A percentile compares a stretch with the other conserved stretches of the same genome.
These are phyloP conservation scores for Ascocoryne sarcoides DNA, from an alignment of 2,329 filamentous ascomycete genomes.

Conservation along the genomic window DNA sequence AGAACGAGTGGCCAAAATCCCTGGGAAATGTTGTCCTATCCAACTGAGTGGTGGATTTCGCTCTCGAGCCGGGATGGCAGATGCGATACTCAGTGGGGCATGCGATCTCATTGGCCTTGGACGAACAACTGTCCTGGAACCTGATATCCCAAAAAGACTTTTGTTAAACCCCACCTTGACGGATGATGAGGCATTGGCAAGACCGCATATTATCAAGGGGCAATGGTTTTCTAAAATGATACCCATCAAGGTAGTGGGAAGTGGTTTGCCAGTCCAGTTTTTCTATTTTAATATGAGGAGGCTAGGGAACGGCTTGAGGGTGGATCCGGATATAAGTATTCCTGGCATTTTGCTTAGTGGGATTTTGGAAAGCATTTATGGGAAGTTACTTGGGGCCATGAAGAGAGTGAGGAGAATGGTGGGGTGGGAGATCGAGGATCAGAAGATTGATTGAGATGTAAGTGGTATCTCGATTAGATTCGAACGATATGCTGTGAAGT, in stretches of 20 bases:
- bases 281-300: constrained; percentile 30
- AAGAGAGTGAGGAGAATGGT: too few relatives aligned
- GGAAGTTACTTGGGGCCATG: too few relatives aligned
- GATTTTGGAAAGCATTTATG: background rate
- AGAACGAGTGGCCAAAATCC: constrained; percentile 5
- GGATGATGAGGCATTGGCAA: constrained; percentile 21
- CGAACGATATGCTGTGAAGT: too few relatives aligned
- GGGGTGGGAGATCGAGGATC: background rate
- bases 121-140: constrained; percentile 7
- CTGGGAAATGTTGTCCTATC: constrained; percentile 4
- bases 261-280: constrained; percentile 27
- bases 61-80: constrained; percentile 7
- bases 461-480: too few relatives aligned
- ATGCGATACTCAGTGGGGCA: constrained; percentile 6
- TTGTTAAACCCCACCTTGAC: constrained; percentile 12
- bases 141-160: constrained; percentile 9
- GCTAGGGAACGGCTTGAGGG: constrained; percentile 23
- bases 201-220: constrained; percentile 25
- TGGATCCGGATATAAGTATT: constrained; percentile 26
- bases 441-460: background rate
- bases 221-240: constrained; percentile 28
- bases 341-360: constrained; percentile 11
- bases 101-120: constrained; percentile 10
- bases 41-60: constrained; percentile 9
- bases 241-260: constrained; percentile 28